phyloP scores from a whole-genome alignment of 2,329 filamentous ascomycete species.

The Pestalotiopsis fici region DNA sequence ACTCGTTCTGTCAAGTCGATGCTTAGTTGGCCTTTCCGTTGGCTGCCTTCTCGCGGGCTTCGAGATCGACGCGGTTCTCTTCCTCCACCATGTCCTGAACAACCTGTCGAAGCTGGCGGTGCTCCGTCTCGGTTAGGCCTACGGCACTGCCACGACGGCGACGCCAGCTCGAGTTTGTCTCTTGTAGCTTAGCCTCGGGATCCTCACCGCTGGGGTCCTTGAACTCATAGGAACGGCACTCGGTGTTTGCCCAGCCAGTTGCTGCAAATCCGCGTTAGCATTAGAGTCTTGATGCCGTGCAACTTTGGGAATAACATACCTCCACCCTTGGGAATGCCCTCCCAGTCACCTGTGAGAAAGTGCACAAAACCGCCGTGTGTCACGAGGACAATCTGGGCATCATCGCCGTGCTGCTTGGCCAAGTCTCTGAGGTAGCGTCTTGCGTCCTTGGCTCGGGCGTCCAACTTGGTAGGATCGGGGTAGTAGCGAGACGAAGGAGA shows the following conservation, averaged over 20 bases:
- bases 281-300: not conserved
- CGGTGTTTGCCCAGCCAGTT: slow-evolving; percentile 75
- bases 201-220: slow-evolving; percentile 51
- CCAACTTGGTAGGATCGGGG: slow-evolving; percentile 53
- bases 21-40: not conserved
- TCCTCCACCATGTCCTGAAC: not conserved
- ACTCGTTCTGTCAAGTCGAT: not conserved
- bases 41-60: not conserved
- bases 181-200: slow-evolving; percentile 44
- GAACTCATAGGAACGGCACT: slow-evolving; percentile 70
- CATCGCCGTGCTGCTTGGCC: slow-evolving; percentile 38
- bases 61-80: not conserved
- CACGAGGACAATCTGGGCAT: slow-evolving; percentile 72
- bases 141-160: slow-evolving; percentile 41
- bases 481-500: slow-evolving; percentile 42
- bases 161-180: slow-evolving; percentile 50
- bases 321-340: slow-evolving; percentile 49
- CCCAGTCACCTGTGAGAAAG: slow-evolving; percentile 82
- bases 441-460: slow-evolving; percentile 60
- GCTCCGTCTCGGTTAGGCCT: slow-evolving; percentile 46
- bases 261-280: slow-evolving; percentile 41
- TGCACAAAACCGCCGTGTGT: slow-evolving; percentile 85
- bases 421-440: slow-evolving; percentile 58
- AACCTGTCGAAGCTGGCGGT: slow-evolving; percentile 39
- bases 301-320: slow-evolving; percentile 28